These are phyloP conservation scores for Rhynchosporium agropyri DNA, from an alignment of 2,329 filamentous ascomycete species.

Conservation along the genomic window DNA sequence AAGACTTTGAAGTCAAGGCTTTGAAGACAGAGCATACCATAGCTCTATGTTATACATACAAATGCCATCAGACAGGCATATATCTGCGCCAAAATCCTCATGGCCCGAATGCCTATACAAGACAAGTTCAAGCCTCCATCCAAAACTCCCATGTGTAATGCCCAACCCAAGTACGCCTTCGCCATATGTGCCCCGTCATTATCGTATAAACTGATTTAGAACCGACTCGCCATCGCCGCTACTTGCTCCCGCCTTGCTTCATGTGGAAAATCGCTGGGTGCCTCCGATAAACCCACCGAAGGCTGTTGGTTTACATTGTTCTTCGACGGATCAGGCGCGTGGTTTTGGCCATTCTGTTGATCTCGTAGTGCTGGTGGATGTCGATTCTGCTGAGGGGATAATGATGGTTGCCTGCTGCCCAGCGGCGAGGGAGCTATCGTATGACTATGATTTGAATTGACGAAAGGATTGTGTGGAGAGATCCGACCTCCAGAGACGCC, in stretches of 20 bases:
- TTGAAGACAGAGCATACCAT: slow-evolving; percentile 18
- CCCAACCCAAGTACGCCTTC: slow-evolving; percentile 30
- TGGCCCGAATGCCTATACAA: slow-evolving; percentile 31
- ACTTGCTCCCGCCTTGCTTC: slow-evolving; percentile 35
- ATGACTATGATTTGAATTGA: slow-evolving; percentile 36
- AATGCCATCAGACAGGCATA: slow-evolving; percentile 8
- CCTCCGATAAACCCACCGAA: slow-evolving; percentile 27
- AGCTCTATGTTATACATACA: slow-evolving; percentile 38
- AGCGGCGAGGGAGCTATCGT: slow-evolving; percentile 41
- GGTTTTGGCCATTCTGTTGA: slow-evolving; percentile 26
- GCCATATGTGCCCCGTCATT: slow-evolving; percentile 36
- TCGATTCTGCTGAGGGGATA: slow-evolving; percentile 40
- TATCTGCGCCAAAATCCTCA: slow-evolving; percentile 28
- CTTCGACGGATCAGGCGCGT: slow-evolving; percentile 22
- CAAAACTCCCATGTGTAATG: slow-evolving; percentile 28
- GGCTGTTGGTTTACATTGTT: slow-evolving; percentile 33
- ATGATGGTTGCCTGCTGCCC: slow-evolving; percentile 41
- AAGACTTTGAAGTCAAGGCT: neutral
- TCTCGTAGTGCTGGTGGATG: slow-evolving; percentile 28
- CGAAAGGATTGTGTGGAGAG: slow-evolving; percentile 41
- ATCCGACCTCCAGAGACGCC: slow-evolving; percentile 35
- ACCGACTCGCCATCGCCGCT: slow-evolving; percentile 34
- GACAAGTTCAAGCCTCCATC: slow-evolving; percentile 21
- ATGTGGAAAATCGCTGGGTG: slow-evolving; percentile 34
- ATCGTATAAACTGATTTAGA: slow-evolving; percentile 35